Evolutionary conservation across 768 basidiomycete species (phyloP).

Genomic region (Phanerochaete carnosa): DNA sequence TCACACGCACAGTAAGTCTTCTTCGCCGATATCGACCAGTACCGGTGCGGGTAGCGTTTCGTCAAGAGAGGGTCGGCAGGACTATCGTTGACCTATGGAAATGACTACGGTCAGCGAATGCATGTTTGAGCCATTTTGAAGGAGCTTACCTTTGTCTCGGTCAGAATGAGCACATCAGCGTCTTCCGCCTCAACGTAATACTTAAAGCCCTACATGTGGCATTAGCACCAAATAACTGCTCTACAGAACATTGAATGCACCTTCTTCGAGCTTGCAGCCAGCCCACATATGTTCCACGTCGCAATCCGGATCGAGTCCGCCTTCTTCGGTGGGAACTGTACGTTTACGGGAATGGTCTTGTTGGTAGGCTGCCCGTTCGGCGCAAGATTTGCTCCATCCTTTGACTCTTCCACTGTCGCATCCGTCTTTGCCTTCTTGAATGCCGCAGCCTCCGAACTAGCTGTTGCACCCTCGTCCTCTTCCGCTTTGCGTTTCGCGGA

Average conservation of each 20-base stretch:
- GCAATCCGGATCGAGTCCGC: conserved; percentile 52
- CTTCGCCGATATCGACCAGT: conserved; percentile 75
- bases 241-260: conserved; percentile 29
- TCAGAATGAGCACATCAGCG: conserved; percentile 78
- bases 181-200: conserved; percentile 83
- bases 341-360: conserved; percentile 61
- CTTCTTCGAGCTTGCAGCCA: conserved; percentile 77
- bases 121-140: not conserved
- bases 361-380: conserved; percentile 66
- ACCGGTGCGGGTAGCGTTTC: conserved; percentile 61
- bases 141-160: conserved; percentile 72
- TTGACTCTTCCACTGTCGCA: not conserved
- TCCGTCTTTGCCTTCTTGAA: conserved; percentile 1
- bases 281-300: conserved; percentile 80
- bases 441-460: not conserved
- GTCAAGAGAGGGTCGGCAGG: conserved; percentile 59
- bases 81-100: conserved; percentile 61
- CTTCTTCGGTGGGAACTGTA: conserved; percentile 50
- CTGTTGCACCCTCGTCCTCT: not conserved
- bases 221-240: not conserved
- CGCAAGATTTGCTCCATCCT: conserved; percentile 10
- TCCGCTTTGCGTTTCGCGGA: conserved; percentile 1
- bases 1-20: conserved; percentile 67
- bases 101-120: not conserved
- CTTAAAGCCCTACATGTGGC: conserved; percentile 63